These are phyloP conservation scores for Salicornia ramosissima DNA, from an alignment of 148 eudicot genomes.

Conservation along the genomic window DNA sequence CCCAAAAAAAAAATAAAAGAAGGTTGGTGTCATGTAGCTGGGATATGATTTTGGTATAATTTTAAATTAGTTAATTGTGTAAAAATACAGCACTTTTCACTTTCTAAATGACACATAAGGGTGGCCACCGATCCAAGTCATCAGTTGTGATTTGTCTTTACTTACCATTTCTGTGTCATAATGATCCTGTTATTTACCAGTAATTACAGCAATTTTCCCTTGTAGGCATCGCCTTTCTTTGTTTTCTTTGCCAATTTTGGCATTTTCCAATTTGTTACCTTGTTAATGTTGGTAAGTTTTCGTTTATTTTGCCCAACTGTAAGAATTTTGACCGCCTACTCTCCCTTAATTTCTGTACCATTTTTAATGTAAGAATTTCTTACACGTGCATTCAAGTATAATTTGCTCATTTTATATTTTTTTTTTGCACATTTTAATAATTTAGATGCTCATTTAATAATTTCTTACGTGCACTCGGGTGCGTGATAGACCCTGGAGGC, in stretches of 20 bases:
- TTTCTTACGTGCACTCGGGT: no score
- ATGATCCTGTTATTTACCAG: not conserved
- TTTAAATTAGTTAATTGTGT: not conserved
- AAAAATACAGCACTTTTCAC: not conserved
- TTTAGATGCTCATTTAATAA: no score
- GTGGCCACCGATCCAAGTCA: constrained; percentile 15
- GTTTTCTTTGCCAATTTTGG: constrained; percentile 2
- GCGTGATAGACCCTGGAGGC: no score
- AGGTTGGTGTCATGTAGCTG: not conserved
- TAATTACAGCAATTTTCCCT: not conserved
- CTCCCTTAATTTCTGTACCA: no score
- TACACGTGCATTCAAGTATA: no score
- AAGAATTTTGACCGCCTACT: no score
- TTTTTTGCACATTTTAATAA: no score
- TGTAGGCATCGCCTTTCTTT: constrained; percentile 8
- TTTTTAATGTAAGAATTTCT: no score
- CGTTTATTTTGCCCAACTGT: no score
- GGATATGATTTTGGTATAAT: not conserved
- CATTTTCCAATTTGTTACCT: not conserved
- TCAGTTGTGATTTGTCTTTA: constrained; percentile 9
- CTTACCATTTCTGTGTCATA: not conserved
- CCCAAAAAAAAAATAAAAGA: not conserved
- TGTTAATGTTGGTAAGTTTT: no score
- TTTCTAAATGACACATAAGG: not conserved
- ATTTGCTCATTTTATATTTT: no score